Evolutionary conservation across 305 asterid genomes (phyloP).

Genomic region (Solanum hybrid): DNA sequence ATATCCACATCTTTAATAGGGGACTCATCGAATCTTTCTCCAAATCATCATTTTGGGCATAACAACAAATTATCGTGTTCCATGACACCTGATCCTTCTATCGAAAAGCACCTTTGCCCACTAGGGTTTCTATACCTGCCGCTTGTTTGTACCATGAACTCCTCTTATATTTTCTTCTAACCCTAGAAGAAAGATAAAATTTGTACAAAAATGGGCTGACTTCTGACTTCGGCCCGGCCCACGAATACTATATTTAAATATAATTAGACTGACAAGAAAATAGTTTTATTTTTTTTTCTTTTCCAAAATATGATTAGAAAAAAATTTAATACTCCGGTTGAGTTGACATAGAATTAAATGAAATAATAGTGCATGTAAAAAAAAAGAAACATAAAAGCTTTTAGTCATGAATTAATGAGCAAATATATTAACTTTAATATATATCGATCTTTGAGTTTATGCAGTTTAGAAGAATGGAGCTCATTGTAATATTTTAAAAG

Average conservation of each 20-base stretch:
- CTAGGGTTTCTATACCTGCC: not conserved
- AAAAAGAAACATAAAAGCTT: not conserved
- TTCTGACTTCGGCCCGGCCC: not conserved
- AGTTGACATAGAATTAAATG: not conserved
- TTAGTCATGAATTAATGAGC: not conserved
- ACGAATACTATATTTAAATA: not conserved
- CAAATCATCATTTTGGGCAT: slow-evolving; percentile 54
- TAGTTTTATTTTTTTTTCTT: too few relatives aligned
- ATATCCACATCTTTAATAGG: slow-evolving; percentile 70
- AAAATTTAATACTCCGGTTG: not conserved
- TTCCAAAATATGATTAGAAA: not conserved
- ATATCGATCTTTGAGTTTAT: not conserved
- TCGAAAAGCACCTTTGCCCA: slow-evolving; percentile 52
- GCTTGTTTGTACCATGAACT: not conserved
- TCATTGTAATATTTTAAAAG: not conserved
- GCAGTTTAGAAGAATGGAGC: not conserved
- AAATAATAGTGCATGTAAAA: not conserved
- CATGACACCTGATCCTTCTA: slow-evolving; percentile 63
- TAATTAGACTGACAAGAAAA: not conserved
- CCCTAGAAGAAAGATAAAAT: not conserved
- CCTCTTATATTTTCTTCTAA: not conserved
- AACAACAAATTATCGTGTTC: slow-evolving; percentile 79
- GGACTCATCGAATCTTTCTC: slow-evolving; percentile 58
- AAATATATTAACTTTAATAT: not conserved
- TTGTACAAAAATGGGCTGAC: not conserved